A percentile compares a stretch with the other conserved stretches of the same genome.
These are phyloP conservation scores for Ophiostoma australiae DNA, from an alignment of 2,329 filamentous ascomycete genomes.

Conservation along the genomic window DNA sequence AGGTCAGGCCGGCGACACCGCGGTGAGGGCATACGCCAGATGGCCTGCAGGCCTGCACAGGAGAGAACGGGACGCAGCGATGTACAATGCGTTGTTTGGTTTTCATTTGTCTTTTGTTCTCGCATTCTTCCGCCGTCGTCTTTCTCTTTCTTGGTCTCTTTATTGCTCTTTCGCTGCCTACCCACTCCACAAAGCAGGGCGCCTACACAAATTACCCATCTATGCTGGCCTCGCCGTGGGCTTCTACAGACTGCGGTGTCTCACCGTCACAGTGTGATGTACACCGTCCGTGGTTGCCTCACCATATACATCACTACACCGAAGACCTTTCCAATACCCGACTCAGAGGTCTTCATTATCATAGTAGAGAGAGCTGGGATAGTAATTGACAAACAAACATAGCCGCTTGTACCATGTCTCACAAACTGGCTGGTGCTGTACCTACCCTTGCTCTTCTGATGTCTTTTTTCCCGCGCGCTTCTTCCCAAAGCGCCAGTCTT, in stretches of 20 bases:
- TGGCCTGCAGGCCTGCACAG: neutral
- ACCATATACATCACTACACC: neutral
- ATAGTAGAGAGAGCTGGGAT: neutral
- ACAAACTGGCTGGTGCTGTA: constrained; percentile 3
- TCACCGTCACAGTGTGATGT: neutral
- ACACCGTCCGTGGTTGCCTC: neutral
- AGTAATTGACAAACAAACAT: neutral
- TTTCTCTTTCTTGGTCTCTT: neutral
- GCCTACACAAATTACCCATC: neutral
- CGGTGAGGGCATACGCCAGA: neutral
- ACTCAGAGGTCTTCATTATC: neutral
- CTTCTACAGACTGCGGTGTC: neutral
- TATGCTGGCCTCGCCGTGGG: neutral
- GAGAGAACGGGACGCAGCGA: neutral
- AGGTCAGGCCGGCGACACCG: constrained; percentile 8
- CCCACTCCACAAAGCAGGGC: neutral
- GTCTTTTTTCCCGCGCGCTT: constrained; percentile 14
- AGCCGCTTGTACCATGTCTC: constrained; percentile 10
- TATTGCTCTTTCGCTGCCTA: neutral
- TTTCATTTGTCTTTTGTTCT: neutral
- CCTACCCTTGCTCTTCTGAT: neutral
- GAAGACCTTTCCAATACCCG: neutral
- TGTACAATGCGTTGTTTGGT: neutral
- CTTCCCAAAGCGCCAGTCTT: neutral
- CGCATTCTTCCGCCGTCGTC: neutral